A percentile compares a stretch with the other conserved stretches of the same genome.
Evolutionary conservation across 1,139 yeast species (phyloP).

Genomic region (Magnusiomyces ingens): DNA sequence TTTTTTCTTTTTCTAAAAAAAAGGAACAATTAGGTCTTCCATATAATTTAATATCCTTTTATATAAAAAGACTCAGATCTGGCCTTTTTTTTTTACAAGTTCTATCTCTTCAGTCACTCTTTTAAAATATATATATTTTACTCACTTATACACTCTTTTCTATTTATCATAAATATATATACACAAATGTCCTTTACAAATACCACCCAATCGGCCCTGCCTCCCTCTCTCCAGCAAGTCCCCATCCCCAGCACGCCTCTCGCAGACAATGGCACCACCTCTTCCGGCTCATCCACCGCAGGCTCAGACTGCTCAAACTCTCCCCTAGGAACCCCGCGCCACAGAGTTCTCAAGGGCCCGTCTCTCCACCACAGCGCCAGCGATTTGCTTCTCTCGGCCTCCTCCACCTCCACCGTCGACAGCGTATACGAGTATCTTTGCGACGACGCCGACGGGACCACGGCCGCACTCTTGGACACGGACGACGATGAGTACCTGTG

Average conservation of each 20-base stretch:
- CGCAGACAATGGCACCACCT: not conserved
- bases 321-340: not conserved
- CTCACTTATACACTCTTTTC: not conserved
- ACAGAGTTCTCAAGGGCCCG: not conserved
- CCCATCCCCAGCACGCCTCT: slow-evolving; percentile 1
- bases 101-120: not conserved
- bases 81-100: not conserved
- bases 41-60: not conserved
- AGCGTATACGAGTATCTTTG: not conserved
- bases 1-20: too few species aligned
- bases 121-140: not conserved
- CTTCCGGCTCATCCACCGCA: not conserved
- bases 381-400: not conserved
- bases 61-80: not conserved
- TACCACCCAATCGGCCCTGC: not conserved
- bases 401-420: not conserved
- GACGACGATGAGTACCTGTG: too few species aligned
- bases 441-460: too few species aligned
- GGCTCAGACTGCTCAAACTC: not conserved
- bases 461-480: too few species aligned
- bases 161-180: too few species aligned
- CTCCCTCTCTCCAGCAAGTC: not conserved
- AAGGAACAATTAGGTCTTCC: too few species aligned
- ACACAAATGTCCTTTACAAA: not conserved
- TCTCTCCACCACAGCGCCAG: not conserved